Percentiles rank a stretch among this genome's conserved stretches.
Conservation (phyloP, 2,329 filamentous ascomycete genomes). For the Coniochaeta hoffmannii region DNA sequence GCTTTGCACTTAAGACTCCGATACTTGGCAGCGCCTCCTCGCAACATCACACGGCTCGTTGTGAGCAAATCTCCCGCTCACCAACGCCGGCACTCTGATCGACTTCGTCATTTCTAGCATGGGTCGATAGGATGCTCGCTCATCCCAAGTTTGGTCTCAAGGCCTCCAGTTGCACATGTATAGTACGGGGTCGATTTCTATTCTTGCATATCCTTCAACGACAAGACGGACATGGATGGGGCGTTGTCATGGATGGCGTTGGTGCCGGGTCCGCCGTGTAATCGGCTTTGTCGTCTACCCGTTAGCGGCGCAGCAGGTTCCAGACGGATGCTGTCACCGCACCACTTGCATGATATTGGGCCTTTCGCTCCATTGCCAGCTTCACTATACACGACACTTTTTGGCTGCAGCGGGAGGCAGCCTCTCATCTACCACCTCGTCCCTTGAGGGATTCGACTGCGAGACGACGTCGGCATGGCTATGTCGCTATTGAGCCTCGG, state of each 20-base stretch:
- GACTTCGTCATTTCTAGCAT: neutral
- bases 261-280: neutral
- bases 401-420: neutral
- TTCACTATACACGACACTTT: neutral
- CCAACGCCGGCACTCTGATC: neutral
- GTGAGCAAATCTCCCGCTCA: too few species aligned
- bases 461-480: neutral
- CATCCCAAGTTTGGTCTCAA: too few species aligned
- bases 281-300: neutral
- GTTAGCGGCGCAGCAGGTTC: neutral
- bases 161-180: too few species aligned
- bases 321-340: neutral
- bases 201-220: neutral
- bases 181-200: too few species aligned
- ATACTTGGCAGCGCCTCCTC: neutral
- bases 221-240: neutral
- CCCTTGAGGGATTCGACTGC: neutral
- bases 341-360: neutral
- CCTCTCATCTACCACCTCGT: neutral
- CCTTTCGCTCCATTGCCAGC: neutral
- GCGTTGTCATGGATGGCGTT: neutral
- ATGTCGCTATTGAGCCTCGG: neutral
- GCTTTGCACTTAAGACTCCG: neutral
- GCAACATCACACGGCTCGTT: neutral
- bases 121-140: too few species aligned